Base-by-base conservation (phyloP, 352 stramenopile species). In the Phytopythium cucurbitacearum region DNA sequence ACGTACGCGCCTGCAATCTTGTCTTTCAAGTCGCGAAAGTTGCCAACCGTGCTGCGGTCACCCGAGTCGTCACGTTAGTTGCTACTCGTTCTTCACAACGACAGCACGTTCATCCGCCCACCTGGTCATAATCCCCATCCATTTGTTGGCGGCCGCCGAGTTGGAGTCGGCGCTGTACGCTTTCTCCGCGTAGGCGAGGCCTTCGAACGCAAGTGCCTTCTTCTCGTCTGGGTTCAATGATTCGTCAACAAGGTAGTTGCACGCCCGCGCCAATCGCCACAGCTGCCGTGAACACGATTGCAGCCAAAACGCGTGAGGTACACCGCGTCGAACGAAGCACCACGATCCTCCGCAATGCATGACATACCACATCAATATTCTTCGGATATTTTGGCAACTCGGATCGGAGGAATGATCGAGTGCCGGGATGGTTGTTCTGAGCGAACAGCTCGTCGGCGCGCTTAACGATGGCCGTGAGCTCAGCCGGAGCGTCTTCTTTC, bases 121-220 rank as follows among this genome's bases (percentile, higher is more conserved):
- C 71, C 70, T 81, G 6, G 65, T 85, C 63, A 91, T 73, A 48
- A 89, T 89, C 46, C 65, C 78, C 72, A 88, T 85, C 80, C 80
- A 91, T 48, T 89, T 85, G 62, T 89, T 89, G 8, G 74, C 65
- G 3, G 70, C 60, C 11, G 73, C 80, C 5, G 57, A 71, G 53
- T 87, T 72, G 3, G 63, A 53, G 50, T 87, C 58, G 3, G 68
- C 36, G 4, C 56, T 62, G 52, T 84, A 87, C 8, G 77, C 78
- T 11, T 73, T 73, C 58, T 89, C 66, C 16, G 76, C 76, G 44
- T 66, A 65, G 38, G 54, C 53, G 3, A 85, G 59, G 0, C 80
- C 80, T 64, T 91, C 76, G 50, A 72, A 74, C 16, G 74, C 73
- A 5, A 85, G 51, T 0, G 60, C 54, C 21, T 85, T 87, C 50